Percentiles rank a stretch among this genome's conserved stretches.
Conservation (phyloP, 768 basidiomycete genomes). For the Rhodotorula graminis region DNA sequence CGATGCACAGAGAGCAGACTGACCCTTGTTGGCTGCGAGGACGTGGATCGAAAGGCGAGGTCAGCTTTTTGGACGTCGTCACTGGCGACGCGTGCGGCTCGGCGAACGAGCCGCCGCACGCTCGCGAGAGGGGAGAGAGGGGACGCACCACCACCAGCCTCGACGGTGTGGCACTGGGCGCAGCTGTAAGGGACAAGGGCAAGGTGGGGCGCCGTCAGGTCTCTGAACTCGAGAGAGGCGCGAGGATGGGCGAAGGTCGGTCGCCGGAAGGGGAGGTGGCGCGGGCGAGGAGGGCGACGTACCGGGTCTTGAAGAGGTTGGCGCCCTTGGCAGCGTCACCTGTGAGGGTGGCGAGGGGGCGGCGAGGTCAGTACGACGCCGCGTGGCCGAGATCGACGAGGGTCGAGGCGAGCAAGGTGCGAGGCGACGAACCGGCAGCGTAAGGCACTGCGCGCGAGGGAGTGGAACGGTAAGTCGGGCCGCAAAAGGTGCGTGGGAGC, state of each 20-base stretch:
- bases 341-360: conserved; percentile 25
- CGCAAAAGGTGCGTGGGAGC: too few relatives aligned
- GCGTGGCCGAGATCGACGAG: background rate
- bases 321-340: conserved; percentile 90
- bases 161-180: conserved; percentile 88
- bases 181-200: conserved; percentile 51
- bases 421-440: conserved; percentile 7
- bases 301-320: conserved; percentile 82
- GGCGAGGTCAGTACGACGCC: background rate
- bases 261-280: too few relatives aligned
- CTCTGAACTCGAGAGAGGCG: background rate
- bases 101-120: background rate
- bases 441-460: conserved; percentile 20
- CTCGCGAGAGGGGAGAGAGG: background rate
- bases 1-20: background rate
- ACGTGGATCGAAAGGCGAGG: background rate
- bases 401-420: background rate
- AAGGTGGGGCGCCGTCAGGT: background rate
- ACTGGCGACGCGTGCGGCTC: background rate
- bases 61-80: conserved; percentile 7
- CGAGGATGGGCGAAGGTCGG: background rate
- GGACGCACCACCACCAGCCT: conserved; percentile 52
- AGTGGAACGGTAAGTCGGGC: too few relatives aligned
- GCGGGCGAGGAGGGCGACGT: background rate
- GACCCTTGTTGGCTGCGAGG: conserved; percentile 40